Base-by-base conservation (phyloP, 768 basidiomycete genomes). In the Punctularia strigosozonata region DNA sequence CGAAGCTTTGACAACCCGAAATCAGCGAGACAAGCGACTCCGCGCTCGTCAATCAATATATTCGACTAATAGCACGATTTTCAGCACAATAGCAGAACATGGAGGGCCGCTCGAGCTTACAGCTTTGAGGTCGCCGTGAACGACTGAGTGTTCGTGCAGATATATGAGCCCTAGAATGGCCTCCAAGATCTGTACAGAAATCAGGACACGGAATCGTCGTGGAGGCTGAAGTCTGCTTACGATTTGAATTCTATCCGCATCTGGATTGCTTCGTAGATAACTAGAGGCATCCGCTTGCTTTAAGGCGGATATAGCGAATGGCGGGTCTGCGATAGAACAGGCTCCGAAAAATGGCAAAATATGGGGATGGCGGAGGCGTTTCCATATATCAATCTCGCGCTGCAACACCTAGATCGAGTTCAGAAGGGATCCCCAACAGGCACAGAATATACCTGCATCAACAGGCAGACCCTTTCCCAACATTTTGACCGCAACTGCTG, bases 1-100 rank as follows among this genome's bases (percentile, higher is more conserved):
- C 40, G 38, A 25, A 49, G 46, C 14, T 40, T 38, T 1, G 44
- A 40, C 4, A 49, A 26, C 8, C 47, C 47, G 25, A 49, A 49
- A 22, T 49, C 47, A 1, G 45, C 35, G 4, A 49, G 39, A 17
- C 44, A 43, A 2, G 47, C 45, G 10, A 19, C n/a, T 3, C 47
- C 47, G 6, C 38, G 34, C 5, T 31, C 28, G 17, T 46, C 37
- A 6, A 49, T 33, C 15, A 49, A 32, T 17, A 49, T 49, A 21
- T 49, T 49, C 2, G 40, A 22, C 46, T 48, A 4, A 18, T 40
- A 12, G 37, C 17, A 15, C 10, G 17, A 15, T 31, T 6, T 13
- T 20, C 15, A 13, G 4, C 32, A 17, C 17, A 30, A 12, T 38
- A 19, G 34, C 20, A 17, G 18, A 28, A 13, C 36, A 25, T 8